These are phyloP conservation scores for Leccinum uliginosum DNA, from an alignment of 768 basidiomycete genomes.

Conservation along the genomic window DNA sequence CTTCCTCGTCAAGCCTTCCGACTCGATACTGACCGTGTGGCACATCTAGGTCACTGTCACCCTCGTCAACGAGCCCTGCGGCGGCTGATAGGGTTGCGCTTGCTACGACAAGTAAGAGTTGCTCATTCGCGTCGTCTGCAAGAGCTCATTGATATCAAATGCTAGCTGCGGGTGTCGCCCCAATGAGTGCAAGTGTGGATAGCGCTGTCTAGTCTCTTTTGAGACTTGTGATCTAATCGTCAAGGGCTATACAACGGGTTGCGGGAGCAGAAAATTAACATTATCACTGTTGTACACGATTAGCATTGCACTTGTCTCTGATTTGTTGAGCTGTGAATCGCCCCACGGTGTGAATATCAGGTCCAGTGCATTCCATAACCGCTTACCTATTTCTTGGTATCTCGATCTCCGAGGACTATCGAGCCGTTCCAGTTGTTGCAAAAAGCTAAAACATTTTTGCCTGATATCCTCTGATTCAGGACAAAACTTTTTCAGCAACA, in stretches of 20 bases:
- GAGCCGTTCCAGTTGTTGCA: constrained; percentile 51
- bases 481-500: constrained; percentile 53
- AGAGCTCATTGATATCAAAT: neutral
- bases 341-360: neutral
- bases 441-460: constrained; percentile 46
- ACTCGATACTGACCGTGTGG: no score
- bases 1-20: neutral
- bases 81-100: no score
- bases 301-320: neutral
- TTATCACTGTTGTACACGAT: constrained; percentile 1
- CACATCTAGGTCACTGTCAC: no score
- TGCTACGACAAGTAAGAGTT: neutral
- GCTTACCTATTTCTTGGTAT: constrained; percentile 64
- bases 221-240: neutral
- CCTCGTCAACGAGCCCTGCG: neutral
- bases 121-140: neutral
- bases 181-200: neutral
- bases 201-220: neutral
- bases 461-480: constrained; percentile 35
- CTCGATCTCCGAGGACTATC: constrained; percentile 65
- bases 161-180: neutral
- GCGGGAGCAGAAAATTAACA: no score
- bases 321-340: constrained; percentile 22
- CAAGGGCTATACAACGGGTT: neutral
- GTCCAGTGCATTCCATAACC: neutral